phyloP scores from a whole-genome alignment of 768 basidiomycete genomes.

The Gloeophyllum trabeum region DNA sequence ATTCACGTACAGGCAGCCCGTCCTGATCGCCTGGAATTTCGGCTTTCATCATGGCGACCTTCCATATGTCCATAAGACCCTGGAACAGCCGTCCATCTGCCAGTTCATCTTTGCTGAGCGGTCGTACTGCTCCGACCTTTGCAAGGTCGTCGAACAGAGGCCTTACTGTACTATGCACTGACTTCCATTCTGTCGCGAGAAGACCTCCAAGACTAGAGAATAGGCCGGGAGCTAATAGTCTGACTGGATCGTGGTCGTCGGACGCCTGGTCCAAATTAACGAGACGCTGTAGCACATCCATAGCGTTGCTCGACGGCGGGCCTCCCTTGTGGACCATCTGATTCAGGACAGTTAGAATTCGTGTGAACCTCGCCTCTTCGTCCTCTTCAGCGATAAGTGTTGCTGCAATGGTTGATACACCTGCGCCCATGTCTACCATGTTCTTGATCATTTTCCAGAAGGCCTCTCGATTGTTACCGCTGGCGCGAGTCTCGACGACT shows the following conservation, averaged over 20 bases:
- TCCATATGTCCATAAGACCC: constrained; percentile 44
- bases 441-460: constrained; percentile 39
- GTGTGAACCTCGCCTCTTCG: constrained; percentile 29
- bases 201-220: constrained; percentile 49
- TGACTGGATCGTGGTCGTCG: constrained; percentile 24
- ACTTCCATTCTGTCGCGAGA: constrained; percentile 38
- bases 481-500: constrained; percentile 11
- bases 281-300: constrained; percentile 32
- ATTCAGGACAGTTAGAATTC: constrained; percentile 37
- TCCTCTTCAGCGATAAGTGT: constrained; percentile 25
- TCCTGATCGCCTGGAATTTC: constrained; percentile 30
- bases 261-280: constrained; percentile 1
- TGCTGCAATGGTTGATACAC: constrained; percentile 43
- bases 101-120: constrained; percentile 49
- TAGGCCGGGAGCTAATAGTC: constrained; percentile 37
- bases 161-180: constrained; percentile 34
- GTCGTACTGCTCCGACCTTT: constrained; percentile 38
- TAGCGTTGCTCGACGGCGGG: constrained; percentile 38
- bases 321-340: constrained; percentile 47
- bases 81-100: constrained; percentile 38
- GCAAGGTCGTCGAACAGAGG: constrained; percentile 44
- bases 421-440: constrained; percentile 48
- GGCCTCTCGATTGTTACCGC: constrained; percentile 19
- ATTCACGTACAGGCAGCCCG: constrained; percentile 35
- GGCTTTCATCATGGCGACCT: constrained; percentile 28